Evolutionary conservation across 2,329 filamentous ascomycete species (phyloP).

Genomic region (Rhynchosporium secalis): DNA sequence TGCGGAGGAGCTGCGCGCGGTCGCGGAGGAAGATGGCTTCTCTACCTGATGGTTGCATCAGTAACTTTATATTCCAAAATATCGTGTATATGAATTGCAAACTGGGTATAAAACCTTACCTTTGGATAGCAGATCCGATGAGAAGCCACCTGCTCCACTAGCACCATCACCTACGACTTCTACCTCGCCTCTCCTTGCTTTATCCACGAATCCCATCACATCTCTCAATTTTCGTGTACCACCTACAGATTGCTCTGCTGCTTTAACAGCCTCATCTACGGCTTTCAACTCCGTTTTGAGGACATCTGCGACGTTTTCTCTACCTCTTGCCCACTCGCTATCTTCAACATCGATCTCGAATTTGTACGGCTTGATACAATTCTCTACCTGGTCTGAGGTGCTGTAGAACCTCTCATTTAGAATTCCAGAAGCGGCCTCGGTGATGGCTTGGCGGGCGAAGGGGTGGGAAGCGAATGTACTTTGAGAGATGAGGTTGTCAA

Average conservation of each 20-base stretch:
- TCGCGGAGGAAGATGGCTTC: constrained; percentile 94
- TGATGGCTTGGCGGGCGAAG: constrained; percentile 89
- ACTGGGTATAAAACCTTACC: constrained; percentile 52
- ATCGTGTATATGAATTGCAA: not conserved
- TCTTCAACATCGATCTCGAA: constrained; percentile 96
- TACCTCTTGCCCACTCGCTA: constrained; percentile 80
- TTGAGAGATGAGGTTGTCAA: constrained; percentile 73
- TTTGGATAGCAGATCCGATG: constrained; percentile 77
- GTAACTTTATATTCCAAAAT: not conserved
- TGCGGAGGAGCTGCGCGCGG: constrained; percentile 83
- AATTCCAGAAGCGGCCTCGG: constrained; percentile 84
- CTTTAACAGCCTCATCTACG: constrained; percentile 75
- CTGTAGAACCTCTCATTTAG: constrained; percentile 94
- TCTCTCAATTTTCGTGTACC: constrained; percentile 84
- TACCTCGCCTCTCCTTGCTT: constrained; percentile 81
- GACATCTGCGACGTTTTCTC: constrained; percentile 77
- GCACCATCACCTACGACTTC: constrained; percentile 79
- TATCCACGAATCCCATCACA: constrained; percentile 88
- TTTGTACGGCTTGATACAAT: constrained; percentile 98
- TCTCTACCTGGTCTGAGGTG: constrained; percentile 96
- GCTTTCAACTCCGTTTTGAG: constrained; percentile 86
- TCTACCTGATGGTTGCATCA: constrained; percentile 59
- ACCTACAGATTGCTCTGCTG: constrained; percentile 75
- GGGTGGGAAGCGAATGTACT: constrained; percentile 90
- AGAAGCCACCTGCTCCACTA: constrained; percentile 91